Evolutionary conservation across 306 rosid genomes (phyloP).

Genomic region (Cotoneaster glaucophyllus): DNA sequence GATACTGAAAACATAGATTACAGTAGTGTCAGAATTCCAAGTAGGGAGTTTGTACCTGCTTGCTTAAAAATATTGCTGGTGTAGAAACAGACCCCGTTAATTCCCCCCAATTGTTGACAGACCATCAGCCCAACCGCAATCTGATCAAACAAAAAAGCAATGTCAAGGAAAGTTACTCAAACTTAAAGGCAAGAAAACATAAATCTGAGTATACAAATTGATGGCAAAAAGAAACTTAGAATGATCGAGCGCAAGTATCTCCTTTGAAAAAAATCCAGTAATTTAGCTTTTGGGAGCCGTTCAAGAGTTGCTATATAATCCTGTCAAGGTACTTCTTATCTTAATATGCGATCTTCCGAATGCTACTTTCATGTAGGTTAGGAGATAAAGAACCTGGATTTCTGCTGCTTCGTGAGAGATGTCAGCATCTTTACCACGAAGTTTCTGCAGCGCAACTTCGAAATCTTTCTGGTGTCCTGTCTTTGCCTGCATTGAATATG

Average conservation of each 20-base stretch:
- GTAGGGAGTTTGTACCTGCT: not conserved
- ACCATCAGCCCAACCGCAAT: slow-evolving; percentile 82
- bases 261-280: slow-evolving; percentile 68
- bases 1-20: not conserved
- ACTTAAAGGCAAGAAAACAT: not conserved
- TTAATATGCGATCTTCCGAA: slow-evolving; percentile 6
- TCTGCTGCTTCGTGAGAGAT: slow-evolving; percentile 69
- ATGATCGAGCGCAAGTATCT: slow-evolving; percentile 68
- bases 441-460: slow-evolving; percentile 49
- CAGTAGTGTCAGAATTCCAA: not conserved
- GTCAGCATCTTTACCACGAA: slow-evolving; percentile 72
- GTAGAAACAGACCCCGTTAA: slow-evolving; percentile 68
- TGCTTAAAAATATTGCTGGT: not conserved
- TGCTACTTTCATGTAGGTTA: not conserved
- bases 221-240: slow-evolving; percentile 28
- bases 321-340: slow-evolving; percentile 33
- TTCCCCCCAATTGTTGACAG: slow-evolving; percentile 92
- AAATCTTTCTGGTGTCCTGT: slow-evolving; percentile 51
- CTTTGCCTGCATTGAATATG: slow-evolving; percentile 53
- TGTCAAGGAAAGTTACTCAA: not conserved
- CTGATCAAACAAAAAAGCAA: slow-evolving; percentile 29
- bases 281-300: slow-evolving; percentile 58
- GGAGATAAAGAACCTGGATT: slow-evolving; percentile 58
- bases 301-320: slow-evolving; percentile 69
- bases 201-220: not conserved